Base-by-base conservation (phyloP, 768 basidiomycete genomes). In the Phanerochaete sordida region DNA sequence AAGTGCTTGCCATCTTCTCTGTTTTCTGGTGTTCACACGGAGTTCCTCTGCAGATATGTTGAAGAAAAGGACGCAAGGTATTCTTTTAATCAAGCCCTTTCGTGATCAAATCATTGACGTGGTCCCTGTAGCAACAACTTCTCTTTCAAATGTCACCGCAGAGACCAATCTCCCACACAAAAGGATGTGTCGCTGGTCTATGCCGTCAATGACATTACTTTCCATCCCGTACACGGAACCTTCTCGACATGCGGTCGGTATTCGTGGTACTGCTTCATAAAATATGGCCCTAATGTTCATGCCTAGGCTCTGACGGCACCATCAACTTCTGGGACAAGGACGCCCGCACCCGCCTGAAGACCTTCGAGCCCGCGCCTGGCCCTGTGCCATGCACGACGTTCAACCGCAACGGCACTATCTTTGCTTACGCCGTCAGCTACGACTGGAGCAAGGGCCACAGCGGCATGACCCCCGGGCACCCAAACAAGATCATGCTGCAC, bases 301-400 rank as follows among this genome's bases (percentile, higher is more conserved):
- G 11, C 1, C 2, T 26, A 27, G 89, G 89, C 11, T 82, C 89
- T 39, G 92, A 95, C 64, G 93, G 93, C 23, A 87, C 88, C 3
- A 87, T 95, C 70, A 89, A 92, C 80, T 91, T 90, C 72, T 95
- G 94, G 94, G 94, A 96, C 74, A 93, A 93, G 74, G 90, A 95
- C 64, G 86, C 90, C 8, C 87, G 94, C 60, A 93, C 89, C 4
- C 87, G 95, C 39, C 81, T 98, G 76, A 97, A 95, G 77, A 85
- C 87, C 7, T 92, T 93, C 71, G 91, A 93, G 4, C 73, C 84
- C 2, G 78, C 79, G 1, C 83, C 86, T 1, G 89, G 86, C n/a
- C 93, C 95, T 0, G 89, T 97, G 61, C 76, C 90, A 19, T 81
- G 88, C 12, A 88, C 87, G 11, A 79, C 85, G 3, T 98, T 96